phyloP scores from a whole-genome alignment of 306 rosid genomes.

The Herpetospermum pedunculosum region DNA sequence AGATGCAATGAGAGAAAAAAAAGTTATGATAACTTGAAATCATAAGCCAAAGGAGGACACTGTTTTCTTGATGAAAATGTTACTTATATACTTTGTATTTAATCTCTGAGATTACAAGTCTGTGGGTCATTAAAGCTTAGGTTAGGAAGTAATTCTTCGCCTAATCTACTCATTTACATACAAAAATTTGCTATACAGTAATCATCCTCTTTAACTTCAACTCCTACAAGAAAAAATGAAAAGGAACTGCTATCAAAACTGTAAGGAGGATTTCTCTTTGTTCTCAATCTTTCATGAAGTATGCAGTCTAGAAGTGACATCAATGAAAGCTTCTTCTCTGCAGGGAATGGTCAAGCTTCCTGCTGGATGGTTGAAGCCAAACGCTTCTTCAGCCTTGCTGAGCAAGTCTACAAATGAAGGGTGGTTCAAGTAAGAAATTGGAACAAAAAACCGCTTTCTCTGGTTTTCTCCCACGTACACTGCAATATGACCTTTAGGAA shows the following conservation, averaged over 20 bases:
- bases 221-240: neutral
- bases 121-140: neutral
- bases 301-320: conserved; percentile 10
- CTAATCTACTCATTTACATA: neutral
- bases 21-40: too few relatives aligned
- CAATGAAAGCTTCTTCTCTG: conserved; percentile 9
- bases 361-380: conserved; percentile 22
- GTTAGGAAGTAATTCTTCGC: neutral
- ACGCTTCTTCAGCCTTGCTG: conserved; percentile 33
- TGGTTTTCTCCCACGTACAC: conserved; percentile 36
- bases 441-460: conserved; percentile 30
- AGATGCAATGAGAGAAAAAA: too few relatives aligned
- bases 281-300: neutral
- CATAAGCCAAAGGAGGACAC: neutral
- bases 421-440: conserved; percentile 25
- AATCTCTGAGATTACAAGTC: neutral
- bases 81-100: neutral
- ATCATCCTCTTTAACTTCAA: too few relatives aligned
- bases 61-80: neutral
- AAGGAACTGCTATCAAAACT: neutral
- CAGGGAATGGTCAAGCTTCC: conserved; percentile 18
- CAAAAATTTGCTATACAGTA: neutral
- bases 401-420: conserved; percentile 30
- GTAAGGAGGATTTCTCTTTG: neutral
- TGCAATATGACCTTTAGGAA: conserved; percentile 37